Evolutionary conservation across 192 early-diverging fungal species (phyloP).

Genomic region (Ambispora gerdemannii): DNA sequence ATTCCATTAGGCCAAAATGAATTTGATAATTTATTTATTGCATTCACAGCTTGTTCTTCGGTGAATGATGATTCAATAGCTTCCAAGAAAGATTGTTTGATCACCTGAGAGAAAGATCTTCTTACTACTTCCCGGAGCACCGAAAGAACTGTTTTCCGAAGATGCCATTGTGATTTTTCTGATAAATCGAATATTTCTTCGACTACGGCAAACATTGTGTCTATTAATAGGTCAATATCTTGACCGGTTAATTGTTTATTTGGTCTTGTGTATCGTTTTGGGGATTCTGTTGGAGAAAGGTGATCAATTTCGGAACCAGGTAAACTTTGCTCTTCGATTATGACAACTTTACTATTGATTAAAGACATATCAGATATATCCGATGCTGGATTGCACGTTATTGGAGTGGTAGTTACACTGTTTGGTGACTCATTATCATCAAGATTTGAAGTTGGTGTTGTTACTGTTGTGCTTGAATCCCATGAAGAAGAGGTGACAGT

Average conservation of each 20-base stretch:
- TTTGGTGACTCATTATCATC: no score
- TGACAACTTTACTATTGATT: no score
- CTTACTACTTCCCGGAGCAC: constrained; percentile 14
- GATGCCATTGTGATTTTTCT: constrained; percentile 26
- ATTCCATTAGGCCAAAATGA: constrained; percentile 25
- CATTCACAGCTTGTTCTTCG: neutral
- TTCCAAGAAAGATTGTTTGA: neutral
- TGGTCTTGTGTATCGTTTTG: constrained; percentile 1
- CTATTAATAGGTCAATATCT: constrained; percentile 24
- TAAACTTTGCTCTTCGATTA: no score
- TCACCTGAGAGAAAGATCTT: constrained; percentile 16
- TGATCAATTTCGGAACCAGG: no score
- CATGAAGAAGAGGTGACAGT: no score
- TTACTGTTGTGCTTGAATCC: no score
- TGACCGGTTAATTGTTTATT: constrained; percentile 20
- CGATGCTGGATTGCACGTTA: no score
- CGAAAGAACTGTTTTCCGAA: constrained; percentile 20
- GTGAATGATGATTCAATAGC: constrained; percentile 1
- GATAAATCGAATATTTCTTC: constrained; percentile 30
- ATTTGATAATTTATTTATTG: constrained; percentile 10
- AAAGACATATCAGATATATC: no score
- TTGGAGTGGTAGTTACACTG: no score
- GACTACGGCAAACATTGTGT: constrained; percentile 15
- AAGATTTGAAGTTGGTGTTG: no score
- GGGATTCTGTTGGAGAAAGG: no score